Evolutionary conservation across 2,329 filamentous ascomycete species (phyloP).

Genomic region (Calycina marina): DNA sequence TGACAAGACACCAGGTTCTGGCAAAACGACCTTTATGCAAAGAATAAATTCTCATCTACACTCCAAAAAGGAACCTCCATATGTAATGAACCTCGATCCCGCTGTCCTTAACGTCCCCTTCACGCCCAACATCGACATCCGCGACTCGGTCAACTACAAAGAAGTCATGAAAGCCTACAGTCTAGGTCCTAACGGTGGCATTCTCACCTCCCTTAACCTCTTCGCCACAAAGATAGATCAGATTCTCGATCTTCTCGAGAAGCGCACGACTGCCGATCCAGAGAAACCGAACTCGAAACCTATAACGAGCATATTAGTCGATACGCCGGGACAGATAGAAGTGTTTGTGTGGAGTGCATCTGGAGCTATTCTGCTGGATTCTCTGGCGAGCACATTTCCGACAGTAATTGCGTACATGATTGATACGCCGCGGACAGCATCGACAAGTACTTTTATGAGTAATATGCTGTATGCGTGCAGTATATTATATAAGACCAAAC

Average conservation of each 20-base stretch:
- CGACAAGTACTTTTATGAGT: conserved; percentile 96
- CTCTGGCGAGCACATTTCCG: conserved; percentile 83
- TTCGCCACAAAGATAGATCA: conserved; percentile 98
- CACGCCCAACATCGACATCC: conserved; percentile 95
- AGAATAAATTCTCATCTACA: conserved; percentile 91
- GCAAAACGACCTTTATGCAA: conserved; percentile 99
- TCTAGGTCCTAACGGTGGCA: conserved; percentile 90
- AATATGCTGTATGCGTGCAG: conserved; percentile 99
- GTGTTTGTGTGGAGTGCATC: conserved; percentile 98
- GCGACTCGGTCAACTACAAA: conserved; percentile 97
- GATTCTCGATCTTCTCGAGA: conserved; percentile 78
- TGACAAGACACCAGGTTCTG: conserved; percentile 46
- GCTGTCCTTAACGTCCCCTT: conserved; percentile 89
- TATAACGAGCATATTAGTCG: conserved; percentile 76
- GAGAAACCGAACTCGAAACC: conserved; percentile 44
- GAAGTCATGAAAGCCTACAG: conserved; percentile 99
- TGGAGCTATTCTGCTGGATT: conserved; percentile 85
- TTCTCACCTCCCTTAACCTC: conserved; percentile 86
- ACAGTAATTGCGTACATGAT: conserved; percentile 97
- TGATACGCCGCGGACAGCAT: conserved; percentile 84
- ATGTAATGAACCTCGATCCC: conserved; percentile 94
- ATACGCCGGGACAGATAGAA: conserved; percentile 95
- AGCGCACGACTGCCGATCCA: conserved; percentile 55
- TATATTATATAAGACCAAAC: conserved; percentile 95
- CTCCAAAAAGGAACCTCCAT: conserved; percentile 64